These are phyloP conservation scores for Leucosporidium creatinivorum DNA, from an alignment of 768 basidiomycete species.

Conservation along the genomic window DNA sequence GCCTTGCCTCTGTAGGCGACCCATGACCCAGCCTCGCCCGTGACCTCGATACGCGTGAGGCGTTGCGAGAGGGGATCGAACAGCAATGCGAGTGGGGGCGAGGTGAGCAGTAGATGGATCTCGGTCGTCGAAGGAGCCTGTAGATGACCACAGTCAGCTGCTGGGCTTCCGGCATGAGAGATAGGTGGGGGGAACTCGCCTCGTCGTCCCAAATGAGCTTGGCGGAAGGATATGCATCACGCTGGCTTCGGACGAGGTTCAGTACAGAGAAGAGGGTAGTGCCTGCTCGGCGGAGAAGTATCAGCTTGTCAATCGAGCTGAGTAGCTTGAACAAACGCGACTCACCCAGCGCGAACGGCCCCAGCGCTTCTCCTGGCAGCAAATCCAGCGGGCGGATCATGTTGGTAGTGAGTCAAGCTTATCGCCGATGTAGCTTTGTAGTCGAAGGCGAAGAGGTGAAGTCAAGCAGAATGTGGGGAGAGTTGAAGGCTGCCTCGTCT, in stretches of 20 bases:
- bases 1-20: constrained; percentile 22
- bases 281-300: too few relatives aligned
- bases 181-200: constrained; percentile 1
- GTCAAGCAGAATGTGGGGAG: too few relatives aligned
- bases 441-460: too few relatives aligned
- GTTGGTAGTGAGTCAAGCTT: too few relatives aligned
- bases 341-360: constrained; percentile 33
- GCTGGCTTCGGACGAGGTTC: constrained; percentile 26
- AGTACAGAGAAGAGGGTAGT: constrained; percentile 26
- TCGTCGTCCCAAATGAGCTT: constrained; percentile 24
- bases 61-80: background rate
- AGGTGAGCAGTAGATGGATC: constrained; percentile 12
- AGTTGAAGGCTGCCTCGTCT: too few relatives aligned
- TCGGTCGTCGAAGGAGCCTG: constrained; percentile 12
- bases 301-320: constrained; percentile 16
- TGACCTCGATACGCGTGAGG: background rate
- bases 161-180: background rate
- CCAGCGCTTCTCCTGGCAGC: constrained; percentile 20
- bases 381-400: constrained; percentile 10
- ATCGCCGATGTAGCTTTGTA: too few relatives aligned
- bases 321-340: constrained; percentile 26
- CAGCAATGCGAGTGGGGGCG: constrained; percentile 16
- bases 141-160: background rate
- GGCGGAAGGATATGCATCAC: constrained; percentile 7
- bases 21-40: constrained; percentile 10